phyloP scores from a whole-genome alignment of 2,329 filamentous ascomycete species.

The Colletotrichum phormii region DNA sequence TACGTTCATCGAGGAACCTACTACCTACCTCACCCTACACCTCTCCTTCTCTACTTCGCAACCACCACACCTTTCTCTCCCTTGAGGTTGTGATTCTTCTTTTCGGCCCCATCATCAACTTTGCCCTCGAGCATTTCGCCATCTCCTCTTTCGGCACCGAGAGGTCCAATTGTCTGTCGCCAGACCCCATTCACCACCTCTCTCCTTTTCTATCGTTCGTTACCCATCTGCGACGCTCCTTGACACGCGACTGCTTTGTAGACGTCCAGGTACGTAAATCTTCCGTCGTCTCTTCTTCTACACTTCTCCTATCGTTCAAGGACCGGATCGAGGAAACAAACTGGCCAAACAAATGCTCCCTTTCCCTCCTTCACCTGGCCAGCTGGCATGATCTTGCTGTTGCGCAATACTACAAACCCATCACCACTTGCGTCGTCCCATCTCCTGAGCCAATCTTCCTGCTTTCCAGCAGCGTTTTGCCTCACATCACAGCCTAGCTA shows the following conservation, averaged over 20 bases:
- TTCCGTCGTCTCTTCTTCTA: background rate
- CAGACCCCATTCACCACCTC: constrained; percentile 21
- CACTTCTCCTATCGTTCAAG: background rate
- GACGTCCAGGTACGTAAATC: constrained; percentile 41
- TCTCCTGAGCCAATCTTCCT: constrained; percentile 21
- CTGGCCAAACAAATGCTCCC: background rate
- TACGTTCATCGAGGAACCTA: constrained; percentile 21
- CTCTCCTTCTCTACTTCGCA: constrained; percentile 22
- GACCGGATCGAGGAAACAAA: background rate
- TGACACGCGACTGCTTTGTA: constrained; percentile 49
- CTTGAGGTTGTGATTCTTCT: constrained; percentile 36
- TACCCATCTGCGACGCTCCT: constrained; percentile 44
- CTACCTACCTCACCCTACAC: constrained; percentile 2
- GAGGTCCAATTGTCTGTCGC: constrained; percentile 20
- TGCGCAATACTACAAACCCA: background rate
- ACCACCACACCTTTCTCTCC: constrained; percentile 33
- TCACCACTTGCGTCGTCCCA: constrained; percentile 16
- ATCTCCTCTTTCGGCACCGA: constrained; percentile 30
- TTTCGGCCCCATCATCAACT: constrained; percentile 36
- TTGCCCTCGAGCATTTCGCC: constrained; percentile 29
- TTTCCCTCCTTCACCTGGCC: background rate
- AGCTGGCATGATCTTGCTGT: constrained; percentile 7
- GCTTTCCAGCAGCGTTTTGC: background rate
- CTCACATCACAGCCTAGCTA: constrained; percentile 38
- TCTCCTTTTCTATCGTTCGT: constrained; percentile 41